Conservation (phyloP, 1,284 basidiomycete species). For the Ustilago loliicola region DNA sequence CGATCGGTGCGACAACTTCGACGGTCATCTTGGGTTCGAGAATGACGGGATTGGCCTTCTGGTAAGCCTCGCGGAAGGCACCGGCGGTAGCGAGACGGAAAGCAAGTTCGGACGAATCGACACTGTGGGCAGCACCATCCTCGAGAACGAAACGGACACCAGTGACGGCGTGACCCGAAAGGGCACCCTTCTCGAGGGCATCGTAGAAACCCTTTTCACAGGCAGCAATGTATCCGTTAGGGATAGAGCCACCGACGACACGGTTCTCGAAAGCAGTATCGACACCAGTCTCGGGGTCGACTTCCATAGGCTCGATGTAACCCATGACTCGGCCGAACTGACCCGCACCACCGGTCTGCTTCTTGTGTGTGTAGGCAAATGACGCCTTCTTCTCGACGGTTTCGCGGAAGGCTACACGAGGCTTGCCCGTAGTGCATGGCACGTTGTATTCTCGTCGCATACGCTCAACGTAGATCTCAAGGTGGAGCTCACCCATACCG, state of each 20-base stretch:
- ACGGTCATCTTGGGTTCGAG: slow-evolving; percentile 99
- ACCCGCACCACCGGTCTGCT: slow-evolving; percentile 96
- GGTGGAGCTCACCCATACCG: slow-evolving; percentile 98
- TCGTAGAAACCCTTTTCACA: slow-evolving; percentile 98
- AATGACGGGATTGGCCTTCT: slow-evolving; percentile 82
- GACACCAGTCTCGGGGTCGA: slow-evolving; percentile 82
- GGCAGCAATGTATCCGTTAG: slow-evolving; percentile 91
- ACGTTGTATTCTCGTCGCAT: slow-evolving; percentile 99
- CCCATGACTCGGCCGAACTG: slow-evolving; percentile 96
- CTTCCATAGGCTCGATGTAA: slow-evolving; percentile 88
- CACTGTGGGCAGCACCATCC: slow-evolving; percentile 93
- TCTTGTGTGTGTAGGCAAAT: slow-evolving; percentile 97
- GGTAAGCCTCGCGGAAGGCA: slow-evolving; percentile 92
- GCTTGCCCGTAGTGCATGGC: slow-evolving; percentile 92
- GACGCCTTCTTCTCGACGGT: slow-evolving; percentile 85
- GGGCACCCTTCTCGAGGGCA: slow-evolving; percentile 88
- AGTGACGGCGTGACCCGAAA: slow-evolving; percentile 89
- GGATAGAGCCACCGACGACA: slow-evolving; percentile 93
- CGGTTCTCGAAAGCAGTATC: slow-evolving; percentile 89
- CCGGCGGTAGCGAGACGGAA: slow-evolving; percentile 91
- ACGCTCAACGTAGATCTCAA: slow-evolving; percentile 99
- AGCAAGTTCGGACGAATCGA: slow-evolving; percentile 96
- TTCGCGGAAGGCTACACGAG: slow-evolving; percentile 96
- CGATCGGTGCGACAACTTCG: slow-evolving; percentile 93
- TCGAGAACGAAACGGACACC: slow-evolving; percentile 89